Percentiles rank a stretch among this genome's conserved stretches.
phyloP scores from a whole-genome alignment of 148 eudicot genomes.

The Cornus suecica region DNA sequence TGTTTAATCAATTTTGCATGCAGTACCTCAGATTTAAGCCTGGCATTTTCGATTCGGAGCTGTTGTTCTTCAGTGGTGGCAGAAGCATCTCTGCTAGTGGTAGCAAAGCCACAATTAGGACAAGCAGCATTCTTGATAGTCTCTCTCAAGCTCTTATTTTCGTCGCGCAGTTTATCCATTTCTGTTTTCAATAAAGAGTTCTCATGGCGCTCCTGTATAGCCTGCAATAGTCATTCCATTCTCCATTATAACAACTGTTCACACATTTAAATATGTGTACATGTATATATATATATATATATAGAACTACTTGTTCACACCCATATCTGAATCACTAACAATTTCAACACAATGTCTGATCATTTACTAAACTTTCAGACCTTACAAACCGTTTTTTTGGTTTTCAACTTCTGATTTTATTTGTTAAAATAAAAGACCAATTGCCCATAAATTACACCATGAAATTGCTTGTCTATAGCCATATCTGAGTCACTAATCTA shows the following conservation, averaged over 20 bases:
- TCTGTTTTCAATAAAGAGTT: slow-evolving; percentile 77
- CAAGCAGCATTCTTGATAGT: slow-evolving; percentile 53
- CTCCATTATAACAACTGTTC: not conserved
- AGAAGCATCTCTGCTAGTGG: slow-evolving; percentile 33
- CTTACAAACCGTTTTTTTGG: too few species aligned
- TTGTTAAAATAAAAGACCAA: too few species aligned
- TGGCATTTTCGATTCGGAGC: slow-evolving; percentile 76
- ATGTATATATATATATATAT: too few species aligned
- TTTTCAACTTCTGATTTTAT: too few species aligned
- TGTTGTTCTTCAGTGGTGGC: slow-evolving; percentile 58
- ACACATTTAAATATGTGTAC: not conserved
- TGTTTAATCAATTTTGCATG: not conserved
- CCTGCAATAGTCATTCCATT: slow-evolving; percentile 42
- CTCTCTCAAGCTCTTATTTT: slow-evolving; percentile 69
- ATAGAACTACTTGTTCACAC: not conserved
- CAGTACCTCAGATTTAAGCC: slow-evolving; percentile 78
- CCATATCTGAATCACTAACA: too few species aligned
- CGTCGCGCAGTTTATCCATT: slow-evolving; percentile 74
- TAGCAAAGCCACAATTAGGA: slow-evolving; percentile 77
- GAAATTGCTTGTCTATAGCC: too few species aligned
- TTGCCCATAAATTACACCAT: too few species aligned
- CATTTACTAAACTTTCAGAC: too few species aligned
- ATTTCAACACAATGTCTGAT: too few species aligned
- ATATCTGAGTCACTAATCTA: too few species aligned
- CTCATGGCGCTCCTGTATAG: slow-evolving; percentile 96